phyloP scores from a whole-genome alignment of 305 asterid genomes.

The Solanum hybrid region DNA sequence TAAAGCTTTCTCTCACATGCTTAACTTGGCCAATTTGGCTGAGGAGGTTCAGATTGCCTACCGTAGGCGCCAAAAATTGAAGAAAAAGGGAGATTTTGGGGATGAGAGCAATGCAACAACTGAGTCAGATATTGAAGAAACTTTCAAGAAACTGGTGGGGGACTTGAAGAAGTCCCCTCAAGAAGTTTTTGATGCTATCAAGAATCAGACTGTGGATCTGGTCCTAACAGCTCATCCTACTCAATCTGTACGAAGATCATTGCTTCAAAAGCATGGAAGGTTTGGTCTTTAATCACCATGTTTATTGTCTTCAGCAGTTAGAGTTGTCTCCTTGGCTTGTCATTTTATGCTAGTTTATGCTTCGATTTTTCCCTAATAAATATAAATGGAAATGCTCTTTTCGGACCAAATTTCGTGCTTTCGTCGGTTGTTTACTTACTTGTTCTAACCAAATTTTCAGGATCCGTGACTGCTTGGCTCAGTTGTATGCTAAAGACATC shows the following conservation, averaged over 20 bases:
- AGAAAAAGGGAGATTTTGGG: conserved; percentile 34
- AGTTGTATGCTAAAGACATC: conserved; percentile 21
- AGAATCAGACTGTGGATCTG: conserved; percentile 44
- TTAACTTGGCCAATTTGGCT: conserved; percentile 44
- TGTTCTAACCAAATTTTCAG: conserved; percentile 3
- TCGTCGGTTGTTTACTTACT: not conserved
- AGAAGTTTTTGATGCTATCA: conserved; percentile 45
- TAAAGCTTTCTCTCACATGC: conserved; percentile 48
- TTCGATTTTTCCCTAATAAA: not conserved
- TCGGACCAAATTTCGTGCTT: not conserved
- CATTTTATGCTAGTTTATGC: not conserved
- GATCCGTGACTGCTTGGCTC: conserved; percentile 26
- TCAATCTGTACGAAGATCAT: conserved; percentile 41
- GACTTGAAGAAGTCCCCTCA: conserved; percentile 35
- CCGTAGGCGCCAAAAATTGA: conserved; percentile 30
- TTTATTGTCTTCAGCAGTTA: not conserved
- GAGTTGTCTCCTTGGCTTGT: not conserved
- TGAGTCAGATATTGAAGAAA: conserved; percentile 44
- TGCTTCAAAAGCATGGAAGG: conserved; percentile 51
- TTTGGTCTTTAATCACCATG: conserved; percentile 1
- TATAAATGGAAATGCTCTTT: not conserved
- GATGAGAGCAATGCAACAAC: conserved; percentile 41
- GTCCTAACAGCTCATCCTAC: conserved; percentile 49
- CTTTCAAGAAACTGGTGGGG: conserved; percentile 32
- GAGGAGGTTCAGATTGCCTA: conserved; percentile 48